Evolutionary conservation across 768 basidiomycete genomes (phyloP).

Genomic region (Paxillus rubicundulus): DNA sequence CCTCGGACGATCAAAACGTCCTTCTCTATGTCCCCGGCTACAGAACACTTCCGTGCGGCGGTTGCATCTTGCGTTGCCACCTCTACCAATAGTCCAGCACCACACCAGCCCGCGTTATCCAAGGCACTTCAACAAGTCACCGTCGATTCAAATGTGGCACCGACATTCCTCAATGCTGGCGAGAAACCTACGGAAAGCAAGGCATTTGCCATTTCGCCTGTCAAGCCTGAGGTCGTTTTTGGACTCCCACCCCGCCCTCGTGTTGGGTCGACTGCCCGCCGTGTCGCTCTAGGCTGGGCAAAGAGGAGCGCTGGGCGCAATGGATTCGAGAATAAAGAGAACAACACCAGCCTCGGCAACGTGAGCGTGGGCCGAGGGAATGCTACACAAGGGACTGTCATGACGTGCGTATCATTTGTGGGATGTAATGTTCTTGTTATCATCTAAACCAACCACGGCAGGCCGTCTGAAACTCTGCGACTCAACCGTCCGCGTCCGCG

Average conservation of each 20-base stretch:
- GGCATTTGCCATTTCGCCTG: conserved; percentile 24
- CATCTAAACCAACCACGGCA: conserved; percentile 14
- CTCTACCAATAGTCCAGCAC: conserved; percentile 13
- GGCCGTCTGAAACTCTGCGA: conserved; percentile 41
- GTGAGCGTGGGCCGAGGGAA: conserved; percentile 7
- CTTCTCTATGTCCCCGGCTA: conserved; percentile 34
- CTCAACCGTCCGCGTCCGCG: conserved; percentile 46
- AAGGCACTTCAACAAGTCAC: conserved; percentile 42
- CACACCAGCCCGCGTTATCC: conserved; percentile 19
- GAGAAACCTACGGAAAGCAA: conserved; percentile 43
- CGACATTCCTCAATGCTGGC: conserved; percentile 32
- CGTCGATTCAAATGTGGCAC: conserved; percentile 41
- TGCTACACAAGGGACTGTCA: conserved; percentile 37
- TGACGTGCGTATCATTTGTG: conserved; percentile 48
- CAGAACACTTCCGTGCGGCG: conserved; percentile 37
- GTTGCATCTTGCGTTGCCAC: conserved; percentile 18
- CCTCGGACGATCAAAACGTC: conserved; percentile 51
- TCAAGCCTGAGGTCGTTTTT: conserved; percentile 28
- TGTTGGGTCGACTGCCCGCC: conserved; percentile 53
- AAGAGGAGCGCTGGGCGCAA: conserved; percentile 57
- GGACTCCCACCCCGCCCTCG: conserved; percentile 42
- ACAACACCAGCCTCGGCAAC: conserved; percentile 24
- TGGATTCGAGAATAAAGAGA: conserved; percentile 57
- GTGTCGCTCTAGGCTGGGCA: conserved; percentile 60
- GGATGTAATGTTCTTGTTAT: background rate